Evolutionary conservation across 2,329 filamentous ascomycete species (phyloP), one percentile per base, ranked within the genome.

Genomic region (Xylariaceae sp.): DNA sequence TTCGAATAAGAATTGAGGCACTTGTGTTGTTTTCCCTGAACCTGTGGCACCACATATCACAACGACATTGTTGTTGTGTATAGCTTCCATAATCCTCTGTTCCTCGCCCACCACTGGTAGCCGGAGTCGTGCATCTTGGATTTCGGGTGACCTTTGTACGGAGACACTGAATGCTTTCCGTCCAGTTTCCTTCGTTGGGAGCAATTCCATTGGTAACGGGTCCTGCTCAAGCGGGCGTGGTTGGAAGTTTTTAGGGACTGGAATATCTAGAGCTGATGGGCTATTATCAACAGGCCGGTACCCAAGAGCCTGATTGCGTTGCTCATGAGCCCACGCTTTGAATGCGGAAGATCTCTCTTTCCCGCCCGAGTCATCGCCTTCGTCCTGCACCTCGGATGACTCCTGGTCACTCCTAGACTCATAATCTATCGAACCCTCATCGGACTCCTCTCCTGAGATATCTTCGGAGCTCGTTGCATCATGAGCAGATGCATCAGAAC

Each of bases 11-110:
- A 99, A 99, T 68, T 99, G 95, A 0, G 96, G 96, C 7, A 99
- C 85, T 73, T 99, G 95, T 0, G 95, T 99, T 0, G 96, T 99
- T 75, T 99, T 99, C 71, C 95, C 95, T 60, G 92, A 97, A 74
- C 95, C 95, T 32, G 96, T 99, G 14, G 92, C 89, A 74, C 95
- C 95, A 76, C 93, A 97, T 7, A 99, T 86, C 10, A 99, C 89
- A 1, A 97, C 90, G 2, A 91, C 87, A 50, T 93, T 84, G 71
- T 97, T 89, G 70, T 93, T 93, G 73, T 97, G 89, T 47, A 99
- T 91, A 1, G 93, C 92, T 74, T 99, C 95, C 93, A 99, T 98
- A 26, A 99, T 93, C 67, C 89, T 92, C 70, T 99, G 95, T 73
- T 99, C 95, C 72, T 98, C 93, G 1, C 90, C 90, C 1, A 98